Conservation (phyloP, 257 asterid species). For the Henckelia pumila region DNA sequence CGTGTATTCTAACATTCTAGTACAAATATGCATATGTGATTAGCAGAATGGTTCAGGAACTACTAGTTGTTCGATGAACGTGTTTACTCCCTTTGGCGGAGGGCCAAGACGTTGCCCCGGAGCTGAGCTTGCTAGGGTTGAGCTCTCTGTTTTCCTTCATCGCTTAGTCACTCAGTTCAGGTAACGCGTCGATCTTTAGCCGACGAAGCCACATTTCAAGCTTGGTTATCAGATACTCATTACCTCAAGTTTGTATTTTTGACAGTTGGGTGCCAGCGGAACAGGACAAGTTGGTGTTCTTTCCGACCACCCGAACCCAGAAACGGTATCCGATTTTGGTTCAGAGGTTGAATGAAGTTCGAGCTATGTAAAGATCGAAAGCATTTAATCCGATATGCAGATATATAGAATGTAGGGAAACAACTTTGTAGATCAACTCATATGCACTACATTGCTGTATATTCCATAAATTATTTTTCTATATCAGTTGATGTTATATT, state of each 20-base stretch:
- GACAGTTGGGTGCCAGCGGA: conserved; percentile 86
- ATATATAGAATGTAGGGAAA: not conserved
- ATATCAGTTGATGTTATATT: no score
- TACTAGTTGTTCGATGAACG: conserved; percentile 31
- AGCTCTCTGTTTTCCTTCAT: conserved; percentile 91
- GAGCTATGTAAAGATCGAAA: conserved; percentile 30
- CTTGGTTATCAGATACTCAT: not conserved
- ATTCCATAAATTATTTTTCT: not conserved
- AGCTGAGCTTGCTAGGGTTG: conserved; percentile 89
- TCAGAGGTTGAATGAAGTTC: conserved; percentile 35
- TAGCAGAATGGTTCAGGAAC: conserved; percentile 36
- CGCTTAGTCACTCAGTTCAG: conserved; percentile 82
- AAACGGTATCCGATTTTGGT: conserved; percentile 76
- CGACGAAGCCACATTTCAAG: not conserved
- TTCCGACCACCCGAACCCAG: conserved; percentile 83
- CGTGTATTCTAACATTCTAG: not conserved
- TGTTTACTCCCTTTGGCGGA: conserved; percentile 86
- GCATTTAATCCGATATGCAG: conserved; percentile 10
- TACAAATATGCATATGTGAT: not conserved
- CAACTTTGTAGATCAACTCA: not conserved
- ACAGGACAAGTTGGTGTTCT: conserved; percentile 78
- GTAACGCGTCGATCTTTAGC: conserved; percentile 27
- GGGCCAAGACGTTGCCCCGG: conserved; percentile 99
- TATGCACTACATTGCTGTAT: not conserved
- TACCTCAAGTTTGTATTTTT: not conserved